phyloP scores from a whole-genome alignment of 2,329 filamentous ascomycete genomes.

The Aspergillus sojae region DNA sequence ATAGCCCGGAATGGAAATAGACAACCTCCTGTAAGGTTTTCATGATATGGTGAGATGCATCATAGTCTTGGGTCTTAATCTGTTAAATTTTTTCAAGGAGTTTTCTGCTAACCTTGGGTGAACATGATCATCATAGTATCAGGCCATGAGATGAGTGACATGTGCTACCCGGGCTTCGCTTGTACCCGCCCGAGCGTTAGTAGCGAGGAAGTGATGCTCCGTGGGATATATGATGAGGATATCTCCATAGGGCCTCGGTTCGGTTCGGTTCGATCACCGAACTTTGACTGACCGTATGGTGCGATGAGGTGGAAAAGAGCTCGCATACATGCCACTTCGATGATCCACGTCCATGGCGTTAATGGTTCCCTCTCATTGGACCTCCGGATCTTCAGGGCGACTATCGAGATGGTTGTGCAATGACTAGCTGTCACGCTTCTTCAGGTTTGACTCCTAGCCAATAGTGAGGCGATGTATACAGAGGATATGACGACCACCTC shows the following conservation, averaged over 20 bases:
- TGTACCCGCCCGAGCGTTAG: background rate
- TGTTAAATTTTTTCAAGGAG: too few relatives aligned
- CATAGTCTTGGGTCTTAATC: background rate
- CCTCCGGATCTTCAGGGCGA: background rate
- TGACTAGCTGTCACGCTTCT: background rate
- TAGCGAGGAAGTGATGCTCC: background rate
- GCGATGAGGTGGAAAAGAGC: background rate
- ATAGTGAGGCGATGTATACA: conserved; percentile 6
- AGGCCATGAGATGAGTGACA: background rate
- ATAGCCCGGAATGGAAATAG: background rate
- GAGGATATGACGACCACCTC: background rate
- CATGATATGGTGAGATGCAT: background rate
- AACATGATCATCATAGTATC: background rate
- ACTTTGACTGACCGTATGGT: background rate
- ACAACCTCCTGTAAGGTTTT: background rate
- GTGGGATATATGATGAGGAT: background rate
- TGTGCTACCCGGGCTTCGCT: background rate
- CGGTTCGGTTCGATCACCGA: background rate
- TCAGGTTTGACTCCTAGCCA: background rate
- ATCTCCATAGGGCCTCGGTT: background rate
- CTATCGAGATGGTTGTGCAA: background rate
- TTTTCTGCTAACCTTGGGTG: background rate
- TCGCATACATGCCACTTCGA: background rate
- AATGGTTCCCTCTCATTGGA: background rate
- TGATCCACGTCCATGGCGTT: background rate